These are phyloP conservation scores for Stenocarpella maydis DNA, from an alignment of 2,329 filamentous ascomycete genomes.

Conservation along the genomic window DNA sequence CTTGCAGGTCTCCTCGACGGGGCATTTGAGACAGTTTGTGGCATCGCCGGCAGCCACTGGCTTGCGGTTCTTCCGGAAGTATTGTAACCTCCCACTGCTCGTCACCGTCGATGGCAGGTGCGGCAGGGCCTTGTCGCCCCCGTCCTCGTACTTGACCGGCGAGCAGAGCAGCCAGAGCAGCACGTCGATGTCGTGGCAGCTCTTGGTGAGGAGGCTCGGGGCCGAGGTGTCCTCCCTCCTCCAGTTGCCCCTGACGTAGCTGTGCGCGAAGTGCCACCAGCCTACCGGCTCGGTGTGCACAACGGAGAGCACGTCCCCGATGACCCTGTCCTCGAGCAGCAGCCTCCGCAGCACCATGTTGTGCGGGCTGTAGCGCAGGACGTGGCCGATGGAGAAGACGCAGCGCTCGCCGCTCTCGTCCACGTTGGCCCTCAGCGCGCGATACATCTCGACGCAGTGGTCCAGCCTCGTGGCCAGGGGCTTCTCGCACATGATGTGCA, in stretches of 20 bases:
- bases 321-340: constrained; percentile 75
- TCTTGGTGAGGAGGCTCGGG: constrained; percentile 89
- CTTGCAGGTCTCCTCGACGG: constrained; percentile 76
- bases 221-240: constrained; percentile 79
- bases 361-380: constrained; percentile 91
- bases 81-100: constrained; percentile 78
- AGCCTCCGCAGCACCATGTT: constrained; percentile 85
- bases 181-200: constrained; percentile 95
- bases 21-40: constrained; percentile 88
- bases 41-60: constrained; percentile 76
- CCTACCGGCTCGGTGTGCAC: constrained; percentile 95
- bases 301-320: constrained; percentile 86
- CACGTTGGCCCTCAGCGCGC: constrained; percentile 56
- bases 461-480: constrained; percentile 81
- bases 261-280: constrained; percentile 95
- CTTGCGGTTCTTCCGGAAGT: constrained; percentile 80
- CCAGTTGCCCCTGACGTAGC: constrained; percentile 95
- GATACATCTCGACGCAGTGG: constrained; percentile 81
- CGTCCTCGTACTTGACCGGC: constrained; percentile 58
- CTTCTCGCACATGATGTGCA: constrained; percentile 96
- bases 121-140: constrained; percentile 53
- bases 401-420: constrained; percentile 42
- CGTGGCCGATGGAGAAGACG: constrained; percentile 92
- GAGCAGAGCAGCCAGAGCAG: constrained; percentile 90
- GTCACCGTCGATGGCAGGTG: constrained; percentile 81